Base-by-base conservation (phyloP, 768 basidiomycete genomes). In the Leccinum boreale region DNA sequence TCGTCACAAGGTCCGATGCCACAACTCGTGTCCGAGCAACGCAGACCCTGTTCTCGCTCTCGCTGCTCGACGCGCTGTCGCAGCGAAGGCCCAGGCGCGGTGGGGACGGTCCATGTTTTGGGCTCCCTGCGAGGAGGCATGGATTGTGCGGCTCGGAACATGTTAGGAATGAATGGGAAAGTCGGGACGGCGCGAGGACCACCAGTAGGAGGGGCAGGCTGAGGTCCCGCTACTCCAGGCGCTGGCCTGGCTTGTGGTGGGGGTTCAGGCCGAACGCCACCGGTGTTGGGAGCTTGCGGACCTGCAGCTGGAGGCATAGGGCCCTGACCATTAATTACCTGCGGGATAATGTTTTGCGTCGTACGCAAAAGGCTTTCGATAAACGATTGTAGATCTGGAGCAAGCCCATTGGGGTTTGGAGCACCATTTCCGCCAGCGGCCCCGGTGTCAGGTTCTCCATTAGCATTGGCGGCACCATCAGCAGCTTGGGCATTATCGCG, bases 1-100 rank as follows among this genome's bases (percentile, higher is more conserved):
- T 89, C 88, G 56, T 90, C 88, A 14, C 82, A 84, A 7, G 88
- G 88, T 0, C 89, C 90, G 28, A 90, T 68, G 3, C 87, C 88
- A 69, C 90, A 92, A 58, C 83, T 84, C 28, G 84, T 72, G 64
- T 91, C 90, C 39, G 75, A 82, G 68, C 90, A 92, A 50, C 90
- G 77, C 63, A 90, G 66, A 1, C 88, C 90, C 21, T 81, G 79
- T 67, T 89, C 87, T 21, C 85, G 81, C 70, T 92, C 90, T 55
- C 82, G 78, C 58, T 81, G 79, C 70, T 92, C 90, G 17, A 92
- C 77, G 6, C 85, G 81, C 68, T 91, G 83, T 26, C 90, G 86
- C 46, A 91, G 72, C 6, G 89, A 88, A 33, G 78, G 79, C 0
- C 89, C 89, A 3, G 89, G 88, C 0, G 86, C 75, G 1, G 84